Evolutionary conservation across 2,329 filamentous ascomycete species (phyloP).

Genomic region (Fusarium mangiferae): DNA sequence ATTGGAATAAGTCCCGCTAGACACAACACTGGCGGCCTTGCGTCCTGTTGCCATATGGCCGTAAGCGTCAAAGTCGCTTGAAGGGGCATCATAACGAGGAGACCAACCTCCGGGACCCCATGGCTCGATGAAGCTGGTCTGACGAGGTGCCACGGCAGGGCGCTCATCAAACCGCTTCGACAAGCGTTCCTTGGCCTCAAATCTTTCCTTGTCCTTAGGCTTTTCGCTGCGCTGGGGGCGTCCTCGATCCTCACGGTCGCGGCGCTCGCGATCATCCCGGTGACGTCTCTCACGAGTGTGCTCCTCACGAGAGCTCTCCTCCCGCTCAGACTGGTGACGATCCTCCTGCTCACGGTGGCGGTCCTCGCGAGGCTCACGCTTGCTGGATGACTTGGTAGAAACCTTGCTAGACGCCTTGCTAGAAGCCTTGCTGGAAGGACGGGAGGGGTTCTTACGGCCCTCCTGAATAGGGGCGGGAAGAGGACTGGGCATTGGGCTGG

Average conservation of each 20-base stretch:
- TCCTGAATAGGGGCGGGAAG: constrained; percentile 43
- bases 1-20: constrained; percentile 41
- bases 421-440: constrained; percentile 44
- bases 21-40: constrained; percentile 40
- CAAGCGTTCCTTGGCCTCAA: constrained; percentile 50
- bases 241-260: constrained; percentile 41
- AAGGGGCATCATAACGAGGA: constrained; percentile 39
- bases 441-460: constrained; percentile 44
- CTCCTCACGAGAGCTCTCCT: constrained; percentile 38
- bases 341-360: constrained; percentile 39
- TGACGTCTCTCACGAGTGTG: constrained; percentile 31
- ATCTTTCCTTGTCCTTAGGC: constrained; percentile 44
- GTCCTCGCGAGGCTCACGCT: constrained; percentile 43
- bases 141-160: constrained; percentile 41
- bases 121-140: constrained; percentile 50
- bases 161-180: constrained; percentile 52
- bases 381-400: constrained; percentile 36
- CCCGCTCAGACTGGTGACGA: constrained; percentile 34
- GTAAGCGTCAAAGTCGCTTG: constrained; percentile 43
- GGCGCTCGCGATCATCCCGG: constrained; percentile 41
- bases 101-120: constrained; percentile 49
- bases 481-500: constrained; percentile 36
- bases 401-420: constrained; percentile 46
- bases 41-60: constrained; percentile 43
- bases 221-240: constrained; percentile 38